Percentiles rank a stretch among this genome's conserved stretches.
These are phyloP conservation scores for Simmondsia chinensis DNA, from an alignment of 148 eudicot genomes.

Conservation along the genomic window DNA sequence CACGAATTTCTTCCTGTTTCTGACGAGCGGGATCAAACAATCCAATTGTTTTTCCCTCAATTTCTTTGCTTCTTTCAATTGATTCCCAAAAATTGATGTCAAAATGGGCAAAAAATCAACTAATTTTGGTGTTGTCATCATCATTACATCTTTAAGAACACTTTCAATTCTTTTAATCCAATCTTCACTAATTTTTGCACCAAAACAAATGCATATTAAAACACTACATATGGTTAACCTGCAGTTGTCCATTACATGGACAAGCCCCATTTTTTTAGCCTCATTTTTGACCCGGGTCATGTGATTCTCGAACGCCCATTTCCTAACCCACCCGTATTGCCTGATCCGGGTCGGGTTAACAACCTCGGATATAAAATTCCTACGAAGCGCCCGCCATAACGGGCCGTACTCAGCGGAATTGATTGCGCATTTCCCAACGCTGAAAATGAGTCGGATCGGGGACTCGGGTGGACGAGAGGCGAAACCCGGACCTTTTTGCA, in stretches of 20 bases:
- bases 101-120: conserved; percentile 81
- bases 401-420: conserved; percentile 92
- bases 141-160: conserved; percentile 79
- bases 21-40: conserved; percentile 56
- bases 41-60: conserved; percentile 61
- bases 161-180: conserved; percentile 47
- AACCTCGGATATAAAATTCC: conserved; percentile 80
- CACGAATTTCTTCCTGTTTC: conserved; percentile 46
- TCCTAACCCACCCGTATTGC: conserved; percentile 82
- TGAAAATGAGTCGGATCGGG: conserved; percentile 66
- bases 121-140: conserved; percentile 66
- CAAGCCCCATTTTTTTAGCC: conserved; percentile 31
- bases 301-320: conserved; percentile 69
- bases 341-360: conserved; percentile 56
- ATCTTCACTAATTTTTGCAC: conserved; percentile 54
- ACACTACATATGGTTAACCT: conserved; percentile 75
- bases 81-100: conserved; percentile 50
- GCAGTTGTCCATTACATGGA: conserved; percentile 74
- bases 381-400: conserved; percentile 56
- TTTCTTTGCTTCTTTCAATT: conserved; percentile 49
- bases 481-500: conserved; percentile 56
- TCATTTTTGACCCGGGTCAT: conserved; percentile 40
- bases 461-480: conserved; percentile 82
- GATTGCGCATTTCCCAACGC: conserved; percentile 87
- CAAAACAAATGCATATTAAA: conserved; percentile 78